These are phyloP conservation scores for Botryotinia convoluta DNA, from an alignment of 2,329 filamentous ascomycete species.

Conservation along the genomic window DNA sequence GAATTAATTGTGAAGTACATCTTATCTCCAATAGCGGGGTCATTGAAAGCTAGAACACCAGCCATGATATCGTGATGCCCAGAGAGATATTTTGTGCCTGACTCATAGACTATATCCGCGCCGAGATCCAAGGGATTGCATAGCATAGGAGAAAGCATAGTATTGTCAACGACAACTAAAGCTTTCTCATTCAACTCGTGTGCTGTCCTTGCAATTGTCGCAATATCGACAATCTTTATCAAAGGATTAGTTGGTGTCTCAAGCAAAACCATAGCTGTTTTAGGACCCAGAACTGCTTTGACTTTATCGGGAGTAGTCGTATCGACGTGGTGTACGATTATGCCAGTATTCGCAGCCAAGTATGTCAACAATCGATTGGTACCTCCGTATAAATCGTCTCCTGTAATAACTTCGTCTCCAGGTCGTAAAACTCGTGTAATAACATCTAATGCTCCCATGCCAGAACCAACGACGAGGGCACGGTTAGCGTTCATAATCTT, in stretches of 20 bases:
- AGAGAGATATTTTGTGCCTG: constrained; percentile 94
- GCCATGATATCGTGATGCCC: constrained; percentile 99
- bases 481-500: constrained; percentile 98
- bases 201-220: constrained; percentile 69
- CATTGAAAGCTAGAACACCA: constrained; percentile 90
- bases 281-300: constrained; percentile 63
- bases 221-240: constrained; percentile 96
- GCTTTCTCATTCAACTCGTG: constrained; percentile 77
- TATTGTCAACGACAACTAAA: constrained; percentile 93
- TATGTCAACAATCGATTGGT: constrained; percentile 93
- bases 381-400: constrained; percentile 94
- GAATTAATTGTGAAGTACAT: constrained; percentile 97
- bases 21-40: constrained; percentile 75
- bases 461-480: constrained; percentile 88
- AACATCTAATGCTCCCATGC: constrained; percentile 96
- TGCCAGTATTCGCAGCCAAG: constrained; percentile 82
- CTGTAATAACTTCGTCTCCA: constrained; percentile 95
- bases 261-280: constrained; percentile 92
- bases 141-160: constrained; percentile 95
- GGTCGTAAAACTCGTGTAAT: constrained; percentile 87
- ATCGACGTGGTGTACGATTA: constrained; percentile 93
- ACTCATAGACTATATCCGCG: constrained; percentile 95
- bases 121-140: constrained; percentile 92
- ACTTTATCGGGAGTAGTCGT: constrained; percentile 78
- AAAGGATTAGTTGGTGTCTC: constrained; percentile 97